Conservation (phyloP, 1,139 yeast genomes). For the Eremothecium cymbalariae region DNA sequence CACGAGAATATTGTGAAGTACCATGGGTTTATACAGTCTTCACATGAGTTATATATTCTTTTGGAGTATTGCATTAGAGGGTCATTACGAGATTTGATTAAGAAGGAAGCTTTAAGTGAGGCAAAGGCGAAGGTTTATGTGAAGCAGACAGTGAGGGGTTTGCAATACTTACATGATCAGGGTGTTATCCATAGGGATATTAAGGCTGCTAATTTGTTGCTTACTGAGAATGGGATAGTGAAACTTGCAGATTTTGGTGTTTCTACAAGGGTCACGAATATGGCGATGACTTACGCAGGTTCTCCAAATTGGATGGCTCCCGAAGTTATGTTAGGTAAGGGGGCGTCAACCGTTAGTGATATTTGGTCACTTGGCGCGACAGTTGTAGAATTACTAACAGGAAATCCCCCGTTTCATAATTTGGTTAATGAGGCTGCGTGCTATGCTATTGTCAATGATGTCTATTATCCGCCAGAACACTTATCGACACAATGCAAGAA, state of each 20-base stretch:
- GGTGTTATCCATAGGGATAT: conserved; percentile 94
- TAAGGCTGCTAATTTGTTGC: conserved; percentile 87
- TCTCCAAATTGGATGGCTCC: conserved; percentile 99
- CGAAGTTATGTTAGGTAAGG: conserved; percentile 83
- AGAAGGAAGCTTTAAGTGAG: conserved; percentile 48
- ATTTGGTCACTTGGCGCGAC: conserved; percentile 97
- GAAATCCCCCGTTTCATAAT: conserved; percentile 80
- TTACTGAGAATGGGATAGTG: conserved; percentile 75
- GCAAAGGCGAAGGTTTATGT: conserved; percentile 50
- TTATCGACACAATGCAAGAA: conserved; percentile 49
- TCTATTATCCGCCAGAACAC: conserved; percentile 67
- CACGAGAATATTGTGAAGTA: conserved; percentile 86
- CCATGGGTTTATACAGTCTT: conserved; percentile 75
- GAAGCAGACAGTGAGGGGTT: conserved; percentile 65
- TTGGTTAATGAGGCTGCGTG: conserved; percentile 79
- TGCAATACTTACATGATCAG: conserved; percentile 69
- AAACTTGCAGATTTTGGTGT: conserved; percentile 96
- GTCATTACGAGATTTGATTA: conserved; percentile 63
- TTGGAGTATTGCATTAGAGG: conserved; percentile 83
- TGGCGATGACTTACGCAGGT: conserved; percentile 83
- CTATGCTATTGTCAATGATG: conserved; percentile 86
- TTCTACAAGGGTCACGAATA: conserved; percentile 76
- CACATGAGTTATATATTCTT: conserved; percentile 59
- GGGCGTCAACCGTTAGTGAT: conserved; percentile 81
- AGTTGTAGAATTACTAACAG: conserved; percentile 75